phyloP scores from a whole-genome alignment of 2,329 filamentous ascomycete species.

The Clarireedia paspali region DNA sequence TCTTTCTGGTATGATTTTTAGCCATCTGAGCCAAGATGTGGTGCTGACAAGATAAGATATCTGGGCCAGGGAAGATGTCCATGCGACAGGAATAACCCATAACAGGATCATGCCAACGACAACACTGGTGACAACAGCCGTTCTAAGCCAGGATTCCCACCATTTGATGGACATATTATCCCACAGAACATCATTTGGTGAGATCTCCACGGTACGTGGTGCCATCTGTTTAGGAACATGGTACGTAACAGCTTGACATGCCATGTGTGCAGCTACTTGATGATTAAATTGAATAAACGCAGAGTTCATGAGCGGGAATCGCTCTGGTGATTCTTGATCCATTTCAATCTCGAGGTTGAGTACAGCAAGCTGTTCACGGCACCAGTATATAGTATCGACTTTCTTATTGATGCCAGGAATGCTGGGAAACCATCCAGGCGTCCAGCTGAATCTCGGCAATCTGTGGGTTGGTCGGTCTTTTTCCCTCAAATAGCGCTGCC shows the following conservation, averaged over 20 bases:
- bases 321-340: constrained; percentile 78
- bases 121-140: constrained; percentile 53
- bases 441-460: constrained; percentile 53
- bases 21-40: constrained; percentile 63
- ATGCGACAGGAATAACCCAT: constrained; percentile 86
- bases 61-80: constrained; percentile 76
- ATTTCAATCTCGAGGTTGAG: constrained; percentile 87
- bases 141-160: constrained; percentile 72
- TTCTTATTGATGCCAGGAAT: constrained; percentile 79
- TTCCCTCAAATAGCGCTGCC: constrained; percentile 74
- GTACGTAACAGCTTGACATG: constrained; percentile 84
- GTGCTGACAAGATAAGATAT: constrained; percentile 59
- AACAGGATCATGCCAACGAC: constrained; percentile 73
- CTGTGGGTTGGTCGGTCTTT: constrained; percentile 82
- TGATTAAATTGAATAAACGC: constrained; percentile 99
- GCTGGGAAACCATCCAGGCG: constrained; percentile 62
- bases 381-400: constrained; percentile 91
- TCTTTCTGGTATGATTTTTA: constrained; percentile 58
- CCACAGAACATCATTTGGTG: constrained; percentile 89
- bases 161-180: constrained; percentile 93
- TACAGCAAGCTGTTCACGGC: constrained; percentile 75
- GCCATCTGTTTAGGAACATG: constrained; percentile 92
- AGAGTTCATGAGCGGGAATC: constrained; percentile 87
- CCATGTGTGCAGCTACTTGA: constrained; percentile 96
- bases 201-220: constrained; percentile 86